Conservation (phyloP, 768 basidiomycete species). For the Russula vinacea region DNA sequence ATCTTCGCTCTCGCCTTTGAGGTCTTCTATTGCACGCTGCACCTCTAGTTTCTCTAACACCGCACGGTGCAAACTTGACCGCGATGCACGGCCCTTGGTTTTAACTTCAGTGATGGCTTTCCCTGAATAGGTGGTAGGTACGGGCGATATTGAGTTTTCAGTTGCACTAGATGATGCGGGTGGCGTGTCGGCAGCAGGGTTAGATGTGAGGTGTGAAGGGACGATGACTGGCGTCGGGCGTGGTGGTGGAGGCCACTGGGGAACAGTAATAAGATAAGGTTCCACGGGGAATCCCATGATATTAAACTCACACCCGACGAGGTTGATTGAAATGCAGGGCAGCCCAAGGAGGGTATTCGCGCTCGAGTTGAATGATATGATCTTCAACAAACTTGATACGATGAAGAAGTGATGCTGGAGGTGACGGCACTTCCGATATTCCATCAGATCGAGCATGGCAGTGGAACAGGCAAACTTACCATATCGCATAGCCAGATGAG, state of each 20-base stretch:
- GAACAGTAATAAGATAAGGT: background rate
- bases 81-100: slow-evolving; percentile 32
- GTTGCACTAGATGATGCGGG: background rate
- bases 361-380: slow-evolving; percentile 71
- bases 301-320: slow-evolving; percentile 61
- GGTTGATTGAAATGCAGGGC: slow-evolving; percentile 88
- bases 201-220: slow-evolving; percentile 57
- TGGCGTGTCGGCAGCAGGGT: slow-evolving; percentile 1
- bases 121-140: slow-evolving; percentile 13
- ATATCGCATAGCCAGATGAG: slow-evolving; percentile 69
- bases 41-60: slow-evolving; percentile 75
- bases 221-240: slow-evolving; percentile 75
- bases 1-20: slow-evolving; percentile 29
- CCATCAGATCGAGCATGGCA: slow-evolving; percentile 4
- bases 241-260: slow-evolving; percentile 81
- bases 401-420: slow-evolving; percentile 59
- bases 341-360: slow-evolving; percentile 84
- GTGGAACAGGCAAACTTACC: slow-evolving; percentile 41
- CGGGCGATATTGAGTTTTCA: slow-evolving; percentile 12
- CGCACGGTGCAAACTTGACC: slow-evolving; percentile 66
- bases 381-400: slow-evolving; percentile 73
- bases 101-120: slow-evolving; percentile 27
- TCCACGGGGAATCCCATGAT: slow-evolving; percentile 1
- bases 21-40: slow-evolving; percentile 62
- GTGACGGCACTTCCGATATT: slow-evolving; percentile 56